phyloP scores from a whole-genome alignment of 2,329 filamentous ascomycete genomes.

The Lecanicillium sp. region DNA sequence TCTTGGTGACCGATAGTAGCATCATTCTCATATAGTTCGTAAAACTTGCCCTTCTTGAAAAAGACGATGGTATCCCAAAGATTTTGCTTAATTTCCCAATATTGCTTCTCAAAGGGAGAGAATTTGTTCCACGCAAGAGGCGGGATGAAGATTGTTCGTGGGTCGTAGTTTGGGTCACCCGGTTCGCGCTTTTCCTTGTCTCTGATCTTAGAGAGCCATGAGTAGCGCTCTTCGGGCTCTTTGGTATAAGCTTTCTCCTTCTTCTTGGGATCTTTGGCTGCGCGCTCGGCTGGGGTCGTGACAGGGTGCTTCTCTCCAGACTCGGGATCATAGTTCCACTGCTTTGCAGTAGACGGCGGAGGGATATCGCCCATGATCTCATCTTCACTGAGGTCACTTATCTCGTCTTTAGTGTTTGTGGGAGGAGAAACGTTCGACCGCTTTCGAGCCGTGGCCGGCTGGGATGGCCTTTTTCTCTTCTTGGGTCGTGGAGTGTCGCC shows the following conservation, averaged over 20 bases:
- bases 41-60: constrained; percentile 99
- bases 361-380: constrained; percentile 50
- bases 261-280: constrained; percentile 27
- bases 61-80: constrained; percentile 97
- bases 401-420: constrained; percentile 23
- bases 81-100: constrained; percentile 98
- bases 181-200: constrained; percentile 79
- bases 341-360: constrained; percentile 65
- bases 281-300: constrained; percentile 26
- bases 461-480: constrained; percentile 68
- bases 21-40: constrained; percentile 96
- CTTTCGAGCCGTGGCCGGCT: constrained; percentile 53
- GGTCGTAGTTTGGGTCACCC: constrained; percentile 83
- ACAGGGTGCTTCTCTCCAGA: constrained; percentile 33
- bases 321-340: constrained; percentile 66
- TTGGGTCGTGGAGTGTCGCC: constrained; percentile 51
- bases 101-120: constrained; percentile 93
- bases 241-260: constrained; percentile 69
- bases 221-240: constrained; percentile 79
- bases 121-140: constrained; percentile 74
- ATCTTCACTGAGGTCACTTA: constrained; percentile 48
- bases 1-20: constrained; percentile 93
- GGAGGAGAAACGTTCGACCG: constrained; percentile 49
- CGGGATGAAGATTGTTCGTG: constrained; percentile 84
- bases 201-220: constrained; percentile 80